Evolutionary conservation across 116 monocot genomes (phyloP), one percentile per base, ranked within the genome.

Genomic region (Zostera marina): DNA sequence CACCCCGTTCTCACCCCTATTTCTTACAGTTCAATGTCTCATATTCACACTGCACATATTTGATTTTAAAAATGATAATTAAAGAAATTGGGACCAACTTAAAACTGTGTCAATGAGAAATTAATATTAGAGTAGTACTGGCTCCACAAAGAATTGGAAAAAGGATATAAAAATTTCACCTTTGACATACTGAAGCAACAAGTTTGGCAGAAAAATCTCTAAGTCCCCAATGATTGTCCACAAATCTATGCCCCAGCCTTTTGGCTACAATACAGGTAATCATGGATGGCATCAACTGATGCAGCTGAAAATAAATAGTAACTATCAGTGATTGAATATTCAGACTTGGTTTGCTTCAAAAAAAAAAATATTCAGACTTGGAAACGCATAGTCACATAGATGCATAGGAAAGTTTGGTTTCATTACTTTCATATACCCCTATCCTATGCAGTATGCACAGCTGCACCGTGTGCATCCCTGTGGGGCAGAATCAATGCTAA

Each of bases 241-340:
- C 62, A 58, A 91, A 62, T 64, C 73, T 73, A 54, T 81, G 66
- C 47, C 98, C 98, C 67, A 98, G 67, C 59, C 70, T 83, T 81
- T 91, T 98, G 41, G 98, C 83, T 41, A 98, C 98, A 75, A 98
- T 61, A 74, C 98, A 98, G 22, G 98, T 98, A 66, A 98, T 80
- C 41, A 98, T 83, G 17, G 98, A 81, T 47, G 98, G 98, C 98
- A 98, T 98, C 64, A 98, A 54, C 73, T 98, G 91, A 83, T 87
- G 91, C 68, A 98, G 73, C 98, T 86, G 82, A 56, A 73, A 44
- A 56, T 1, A 70, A 25, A 52, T 7, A 39, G 39, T 12, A 41
- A 41, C 7, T 19, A 12, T 59, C 21, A 59, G 43, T 42, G 10
- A 41, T 17, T 49, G 49, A 2, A 17, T 49, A 49, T 49, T 32